Conservation (phyloP, 345 rosid genomes). For the Pseudoturritis turrita region DNA sequence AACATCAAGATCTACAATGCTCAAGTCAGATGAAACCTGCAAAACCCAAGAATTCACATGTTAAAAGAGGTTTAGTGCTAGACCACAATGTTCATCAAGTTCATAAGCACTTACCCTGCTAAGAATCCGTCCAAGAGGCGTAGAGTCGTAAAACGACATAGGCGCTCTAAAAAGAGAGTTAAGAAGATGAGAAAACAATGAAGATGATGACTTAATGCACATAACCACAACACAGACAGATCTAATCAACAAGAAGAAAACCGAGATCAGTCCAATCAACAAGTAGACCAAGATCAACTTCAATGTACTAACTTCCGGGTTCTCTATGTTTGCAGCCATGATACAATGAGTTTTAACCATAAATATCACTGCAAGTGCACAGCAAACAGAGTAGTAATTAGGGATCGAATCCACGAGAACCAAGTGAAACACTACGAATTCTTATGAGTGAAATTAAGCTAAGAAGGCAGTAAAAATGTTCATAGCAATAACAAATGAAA, state of each 20-base stretch:
- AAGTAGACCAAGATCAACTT: conserved; percentile 57
- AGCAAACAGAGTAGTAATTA: too few relatives aligned
- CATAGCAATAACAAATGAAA: too few relatives aligned
- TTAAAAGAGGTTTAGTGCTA: not conserved
- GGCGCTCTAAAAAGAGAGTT: conserved; percentile 76
- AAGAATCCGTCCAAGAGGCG: conserved; percentile 82
- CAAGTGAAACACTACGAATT: too few relatives aligned
- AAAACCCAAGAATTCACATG: not conserved
- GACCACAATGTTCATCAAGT: not conserved
- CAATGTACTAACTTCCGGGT: conserved; percentile 50
- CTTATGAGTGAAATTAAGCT: too few relatives aligned
- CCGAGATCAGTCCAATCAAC: conserved; percentile 48
- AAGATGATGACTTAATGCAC: conserved; percentile 57
- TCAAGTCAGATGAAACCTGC: conserved; percentile 84
- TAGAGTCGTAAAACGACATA: conserved; percentile 89
- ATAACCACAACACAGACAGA: conserved; percentile 45
- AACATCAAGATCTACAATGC: conserved; percentile 86
- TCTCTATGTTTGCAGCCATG: conserved; percentile 74
- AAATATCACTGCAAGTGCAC: too few relatives aligned
- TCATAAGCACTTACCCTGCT: conserved; percentile 37
- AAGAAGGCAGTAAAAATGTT: too few relatives aligned
- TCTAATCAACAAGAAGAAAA: conserved; percentile 48
- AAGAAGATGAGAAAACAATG: conserved; percentile 61
- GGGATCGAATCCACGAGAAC: too few relatives aligned
- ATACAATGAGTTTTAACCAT: too few relatives aligned